A percentile compares a stretch with the other conserved stretches of the same genome.
These are phyloP conservation scores for Groenewaldozyma salmanticensis DNA, from an alignment of 805 yeast species.

Conservation along the genomic window DNA sequence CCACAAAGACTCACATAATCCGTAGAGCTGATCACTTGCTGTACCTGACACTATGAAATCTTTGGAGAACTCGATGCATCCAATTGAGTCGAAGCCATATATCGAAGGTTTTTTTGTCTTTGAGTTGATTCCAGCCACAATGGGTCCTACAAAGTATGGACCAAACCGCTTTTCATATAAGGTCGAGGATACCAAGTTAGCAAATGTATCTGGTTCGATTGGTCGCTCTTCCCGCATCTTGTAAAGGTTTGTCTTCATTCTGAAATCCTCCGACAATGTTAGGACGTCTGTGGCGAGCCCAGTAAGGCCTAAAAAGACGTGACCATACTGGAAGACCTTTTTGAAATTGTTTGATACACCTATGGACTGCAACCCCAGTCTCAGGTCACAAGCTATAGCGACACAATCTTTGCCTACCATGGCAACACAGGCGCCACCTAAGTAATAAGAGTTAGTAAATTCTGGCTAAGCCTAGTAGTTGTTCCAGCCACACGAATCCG, in stretches of 20 bases:
- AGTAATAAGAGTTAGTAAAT: not conserved
- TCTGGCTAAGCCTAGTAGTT: not conserved
- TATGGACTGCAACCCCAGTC: conserved; percentile 87
- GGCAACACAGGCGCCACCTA: conserved; percentile 94
- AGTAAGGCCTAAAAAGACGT: conserved; percentile 77
- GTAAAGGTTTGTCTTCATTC: conserved; percentile 79
- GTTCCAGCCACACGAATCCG: not conserved
- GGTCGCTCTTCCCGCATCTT: conserved; percentile 83
- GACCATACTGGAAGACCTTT: conserved; percentile 75
- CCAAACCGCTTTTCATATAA: conserved; percentile 84
- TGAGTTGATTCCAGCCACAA: conserved; percentile 89
- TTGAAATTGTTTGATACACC: conserved; percentile 91
- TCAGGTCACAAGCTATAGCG: conserved; percentile 92
- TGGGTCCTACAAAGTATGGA: conserved; percentile 93
- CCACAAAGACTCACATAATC: conserved; percentile 96
- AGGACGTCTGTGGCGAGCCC: conserved; percentile 93
- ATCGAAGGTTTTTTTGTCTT: conserved; percentile 78
- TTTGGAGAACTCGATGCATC: conserved; percentile 89
- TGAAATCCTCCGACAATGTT: conserved; percentile 69
- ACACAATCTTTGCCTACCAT: conserved; percentile 98
- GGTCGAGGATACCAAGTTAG: conserved; percentile 83
- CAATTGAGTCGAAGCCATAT: conserved; percentile 93
- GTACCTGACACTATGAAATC: conserved; percentile 96
- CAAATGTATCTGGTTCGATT: conserved; percentile 89
- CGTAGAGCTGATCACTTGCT: conserved; percentile 91